phyloP scores from a whole-genome alignment of 1,284 basidiomycete species.

The Pyrrhoderma noxium region DNA sequence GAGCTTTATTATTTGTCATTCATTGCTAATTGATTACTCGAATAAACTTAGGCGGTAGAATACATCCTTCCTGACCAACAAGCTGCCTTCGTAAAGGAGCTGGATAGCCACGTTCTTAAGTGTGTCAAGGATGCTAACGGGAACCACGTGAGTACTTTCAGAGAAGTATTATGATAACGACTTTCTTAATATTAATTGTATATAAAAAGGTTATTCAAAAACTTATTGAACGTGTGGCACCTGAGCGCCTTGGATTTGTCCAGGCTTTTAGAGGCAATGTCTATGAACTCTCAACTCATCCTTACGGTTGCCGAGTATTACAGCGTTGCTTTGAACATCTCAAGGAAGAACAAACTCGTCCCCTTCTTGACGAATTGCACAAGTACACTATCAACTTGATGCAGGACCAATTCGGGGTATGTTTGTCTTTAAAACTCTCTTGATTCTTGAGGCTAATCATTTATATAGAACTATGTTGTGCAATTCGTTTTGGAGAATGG shows the following conservation, averaged over 20 bases:
- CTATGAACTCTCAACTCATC: slow-evolving; percentile 80
- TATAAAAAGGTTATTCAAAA: slow-evolving; percentile 66
- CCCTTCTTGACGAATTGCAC: slow-evolving; percentile 83
- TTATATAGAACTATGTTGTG: slow-evolving; percentile 80
- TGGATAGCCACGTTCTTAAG: slow-evolving; percentile 76
- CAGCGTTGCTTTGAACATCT: slow-evolving; percentile 91
- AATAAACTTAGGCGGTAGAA: slow-evolving; percentile 91
- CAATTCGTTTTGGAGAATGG: slow-evolving; percentile 91
- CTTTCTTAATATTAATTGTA: background rate
- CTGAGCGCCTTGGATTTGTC: slow-evolving; percentile 74
- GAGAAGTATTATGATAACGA: background rate
- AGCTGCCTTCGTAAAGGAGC: slow-evolving; percentile 65
- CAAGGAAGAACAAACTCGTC: slow-evolving; percentile 57
- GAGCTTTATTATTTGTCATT: background rate
- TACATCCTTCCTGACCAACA: slow-evolving; percentile 75
- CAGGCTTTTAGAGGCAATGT: slow-evolving; percentile 77
- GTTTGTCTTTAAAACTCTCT: slow-evolving; percentile 23
- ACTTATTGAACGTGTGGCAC: slow-evolving; percentile 73
- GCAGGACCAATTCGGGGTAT: slow-evolving; percentile 84
- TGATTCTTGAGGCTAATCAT: slow-evolving; percentile 15
- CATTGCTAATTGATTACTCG: slow-evolving; percentile 15
- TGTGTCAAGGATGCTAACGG: slow-evolving; percentile 93
- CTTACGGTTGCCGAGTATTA: slow-evolving; percentile 93
- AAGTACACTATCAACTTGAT: slow-evolving; percentile 64
- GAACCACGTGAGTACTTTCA: slow-evolving; percentile 68